phyloP scores from a whole-genome alignment of 2,329 filamentous ascomycete species.

The Aureobasidium uvarum region DNA sequence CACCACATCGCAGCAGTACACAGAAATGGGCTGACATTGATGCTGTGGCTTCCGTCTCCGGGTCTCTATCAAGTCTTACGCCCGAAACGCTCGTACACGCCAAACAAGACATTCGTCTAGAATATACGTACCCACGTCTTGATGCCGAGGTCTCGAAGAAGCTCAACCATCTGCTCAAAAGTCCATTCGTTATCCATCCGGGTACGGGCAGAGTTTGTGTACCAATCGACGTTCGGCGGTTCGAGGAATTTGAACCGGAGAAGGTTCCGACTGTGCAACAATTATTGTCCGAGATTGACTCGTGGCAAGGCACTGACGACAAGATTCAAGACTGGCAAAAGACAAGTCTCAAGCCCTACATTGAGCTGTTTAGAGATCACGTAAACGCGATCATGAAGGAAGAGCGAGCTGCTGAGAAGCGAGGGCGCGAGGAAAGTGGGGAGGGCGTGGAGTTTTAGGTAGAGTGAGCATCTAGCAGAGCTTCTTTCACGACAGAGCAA shows the following conservation, averaged over 20 bases:
- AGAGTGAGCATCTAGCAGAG: background rate
- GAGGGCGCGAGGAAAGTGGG: slow-evolving; percentile 57
- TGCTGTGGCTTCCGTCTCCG: slow-evolving; percentile 68
- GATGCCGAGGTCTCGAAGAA: slow-evolving; percentile 98
- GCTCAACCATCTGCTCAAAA: slow-evolving; percentile 95
- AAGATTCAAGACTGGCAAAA: slow-evolving; percentile 83
- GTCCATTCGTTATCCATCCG: slow-evolving; percentile 93
- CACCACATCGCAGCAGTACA: slow-evolving; percentile 70
- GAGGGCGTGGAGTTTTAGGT: slow-evolving; percentile 61
- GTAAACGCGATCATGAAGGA: slow-evolving; percentile 77
- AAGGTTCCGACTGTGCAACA: slow-evolving; percentile 84
- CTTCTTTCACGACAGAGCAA: background rate
- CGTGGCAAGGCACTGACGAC: slow-evolving; percentile 58
- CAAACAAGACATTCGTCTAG: slow-evolving; percentile 92
- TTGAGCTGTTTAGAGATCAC: slow-evolving; percentile 84
- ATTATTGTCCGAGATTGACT: slow-evolving; percentile 80
- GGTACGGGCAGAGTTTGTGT: slow-evolving; percentile 94
- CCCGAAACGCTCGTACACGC: slow-evolving; percentile 71
- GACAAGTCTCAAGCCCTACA: slow-evolving; percentile 88
- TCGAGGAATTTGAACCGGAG: slow-evolving; percentile 84
- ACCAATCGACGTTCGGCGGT: slow-evolving; percentile 72
- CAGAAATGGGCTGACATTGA: slow-evolving; percentile 97
- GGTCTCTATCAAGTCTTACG: slow-evolving; percentile 62
- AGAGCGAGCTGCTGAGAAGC: slow-evolving; percentile 50
- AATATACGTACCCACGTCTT: slow-evolving; percentile 96